Conservation (phyloP, 768 basidiomycete species). For the Fomitopsis pulvina region DNA sequence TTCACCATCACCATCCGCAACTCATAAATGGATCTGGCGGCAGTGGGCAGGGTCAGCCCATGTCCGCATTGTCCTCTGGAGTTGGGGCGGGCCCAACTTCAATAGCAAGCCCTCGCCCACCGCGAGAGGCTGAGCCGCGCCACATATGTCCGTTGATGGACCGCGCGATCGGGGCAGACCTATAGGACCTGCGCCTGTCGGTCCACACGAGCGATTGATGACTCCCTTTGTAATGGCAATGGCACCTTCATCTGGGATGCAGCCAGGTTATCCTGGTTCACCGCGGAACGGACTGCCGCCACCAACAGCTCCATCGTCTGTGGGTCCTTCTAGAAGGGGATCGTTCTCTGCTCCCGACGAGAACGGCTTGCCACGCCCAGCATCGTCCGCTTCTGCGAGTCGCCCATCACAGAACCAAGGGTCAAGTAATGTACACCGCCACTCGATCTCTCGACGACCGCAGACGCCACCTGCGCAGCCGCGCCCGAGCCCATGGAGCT, state of each 20-base stretch:
- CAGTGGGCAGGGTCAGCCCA: slow-evolving; percentile 4
- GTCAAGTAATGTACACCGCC: slow-evolving; percentile 6
- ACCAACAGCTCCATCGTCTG: slow-evolving; percentile 15
- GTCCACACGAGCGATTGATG: slow-evolving; percentile 24
- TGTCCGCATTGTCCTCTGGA: slow-evolving; percentile 4
- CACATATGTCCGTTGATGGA: slow-evolving; percentile 14
- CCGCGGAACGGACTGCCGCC: slow-evolving; percentile 10
- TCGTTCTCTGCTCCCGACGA: slow-evolving; percentile 19
- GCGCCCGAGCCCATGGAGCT: not conserved
- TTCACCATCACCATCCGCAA: slow-evolving; percentile 27
- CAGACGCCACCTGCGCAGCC: slow-evolving; percentile 5
- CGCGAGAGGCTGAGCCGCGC: slow-evolving; percentile 18
- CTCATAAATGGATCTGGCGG: slow-evolving; percentile 9
- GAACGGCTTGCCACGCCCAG: slow-evolving; percentile 10
- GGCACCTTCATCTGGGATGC: slow-evolving; percentile 17
- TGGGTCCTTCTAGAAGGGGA: slow-evolving; percentile 15
- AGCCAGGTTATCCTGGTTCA: slow-evolving; percentile 12
- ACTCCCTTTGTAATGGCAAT: slow-evolving; percentile 25
- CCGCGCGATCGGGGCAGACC: slow-evolving; percentile 19
- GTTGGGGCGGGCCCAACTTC: not conserved
- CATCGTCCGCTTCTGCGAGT: slow-evolving; percentile 13
- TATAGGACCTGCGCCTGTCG: slow-evolving; percentile 16
- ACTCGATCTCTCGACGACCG: slow-evolving; percentile 2
- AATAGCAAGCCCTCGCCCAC: slow-evolving; percentile 9
- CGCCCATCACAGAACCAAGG: slow-evolving; percentile 4